Evolutionary conservation across 371 early-diverging fungal genomes (phyloP).

Genomic region (Globomyces sp.): DNA sequence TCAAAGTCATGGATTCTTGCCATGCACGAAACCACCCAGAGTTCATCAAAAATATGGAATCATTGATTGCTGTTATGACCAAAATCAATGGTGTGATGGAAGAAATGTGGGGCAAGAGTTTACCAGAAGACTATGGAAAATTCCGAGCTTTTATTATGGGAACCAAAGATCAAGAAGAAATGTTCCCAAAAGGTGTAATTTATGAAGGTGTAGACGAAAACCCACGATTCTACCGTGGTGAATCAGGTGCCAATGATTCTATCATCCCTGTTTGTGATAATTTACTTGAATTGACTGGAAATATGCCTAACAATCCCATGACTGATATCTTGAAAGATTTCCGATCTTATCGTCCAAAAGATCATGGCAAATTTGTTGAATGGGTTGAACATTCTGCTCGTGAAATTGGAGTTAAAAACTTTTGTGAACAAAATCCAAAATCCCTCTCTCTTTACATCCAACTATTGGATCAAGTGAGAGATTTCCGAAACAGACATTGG

Average conservation of each 20-base stretch:
- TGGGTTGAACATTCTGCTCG: constrained; percentile 55
- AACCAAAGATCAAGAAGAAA: constrained; percentile 64
- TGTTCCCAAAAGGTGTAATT: constrained; percentile 66
- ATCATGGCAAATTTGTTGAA: constrained; percentile 71
- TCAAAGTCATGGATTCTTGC: constrained; percentile 59
- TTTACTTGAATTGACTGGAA: constrained; percentile 72
- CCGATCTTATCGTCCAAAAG: constrained; percentile 72
- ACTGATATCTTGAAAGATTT: constrained; percentile 76
- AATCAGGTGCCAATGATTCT: constrained; percentile 83
- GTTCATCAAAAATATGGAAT: constrained; percentile 61
- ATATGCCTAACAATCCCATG: constrained; percentile 79
- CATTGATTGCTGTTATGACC: constrained; percentile 59
- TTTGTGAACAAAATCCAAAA: constrained; percentile 39
- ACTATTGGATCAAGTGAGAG: constrained; percentile 81
- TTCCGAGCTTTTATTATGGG: constrained; percentile 91
- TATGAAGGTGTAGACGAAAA: constrained; percentile 73
- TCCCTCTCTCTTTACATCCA: constrained; percentile 57
- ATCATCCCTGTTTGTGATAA: constrained; percentile 85
- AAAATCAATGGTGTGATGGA: constrained; percentile 71
- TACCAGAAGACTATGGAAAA: constrained; percentile 71
- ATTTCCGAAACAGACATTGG: constrained; percentile 87
- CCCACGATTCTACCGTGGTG: constrained; percentile 73
- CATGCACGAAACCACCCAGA: constrained; percentile 50
- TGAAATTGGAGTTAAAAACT: constrained; percentile 37
- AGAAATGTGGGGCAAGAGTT: constrained; percentile 71